Base-by-base conservation (phyloP, 2,329 filamentous ascomycete genomes). In the Phialemonium atrogriseum region DNA sequence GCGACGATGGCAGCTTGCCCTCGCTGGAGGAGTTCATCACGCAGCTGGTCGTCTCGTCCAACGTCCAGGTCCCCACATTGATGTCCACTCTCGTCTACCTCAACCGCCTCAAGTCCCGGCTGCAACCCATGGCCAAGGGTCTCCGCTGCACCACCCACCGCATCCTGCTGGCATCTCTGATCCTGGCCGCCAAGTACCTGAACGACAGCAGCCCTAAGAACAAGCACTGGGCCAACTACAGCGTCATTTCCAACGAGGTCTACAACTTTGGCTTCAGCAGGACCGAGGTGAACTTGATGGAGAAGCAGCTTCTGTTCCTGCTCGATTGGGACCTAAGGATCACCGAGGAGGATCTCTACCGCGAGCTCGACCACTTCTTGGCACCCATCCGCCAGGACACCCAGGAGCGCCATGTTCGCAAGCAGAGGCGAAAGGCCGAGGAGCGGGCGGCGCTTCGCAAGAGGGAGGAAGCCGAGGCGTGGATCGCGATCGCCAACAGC, bases 171-270 rank as follows among this genome's bases (percentile, higher is more conserved):
- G 89, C 85, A 24, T 69, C 84, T 11, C 77, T 89, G 44, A 91
- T 91, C 52, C 69, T 81, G 27, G 79, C 91, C 2, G 89, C 91
- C 48, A 98, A 98, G 78, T 95, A 95, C 59, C 74, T 96, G 47
- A 96, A 98, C 59, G 91, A 96, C 69, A 94, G 87, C 39, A 95
- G 87, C 10, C 91, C 91, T 41, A 96, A 96, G 79, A 98, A 98
- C 76, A 96, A 96, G 78, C 91, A 98, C 71, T 98, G 91, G 91
- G 88, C 91, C 43, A 81, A 79, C 50, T 98, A 96, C 69, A 94
- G 83, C 38, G 66, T 80, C 49, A 80, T 94, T 46, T 81, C 69
- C 56, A 77, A 78, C 9, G 63, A 68, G 7, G 54, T 48, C 39
- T 70, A 65, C 52, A 75, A 69, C 51, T 98, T 96, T 51, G 84